Evolutionary conservation across 805 yeast genomes (phyloP).

Genomic region (Cyberlindnera amylophila): DNA sequence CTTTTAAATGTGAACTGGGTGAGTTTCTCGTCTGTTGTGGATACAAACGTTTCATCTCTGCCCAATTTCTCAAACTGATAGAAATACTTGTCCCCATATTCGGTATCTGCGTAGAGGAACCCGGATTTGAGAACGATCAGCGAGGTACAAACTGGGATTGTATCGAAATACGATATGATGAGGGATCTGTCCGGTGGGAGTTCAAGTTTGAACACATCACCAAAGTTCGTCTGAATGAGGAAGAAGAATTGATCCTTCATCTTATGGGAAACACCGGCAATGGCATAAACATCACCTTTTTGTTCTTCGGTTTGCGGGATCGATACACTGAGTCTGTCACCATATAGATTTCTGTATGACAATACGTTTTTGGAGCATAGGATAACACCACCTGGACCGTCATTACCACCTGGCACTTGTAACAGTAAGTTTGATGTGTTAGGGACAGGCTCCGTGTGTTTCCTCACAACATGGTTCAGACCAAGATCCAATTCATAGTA

Average conservation of each 20-base stretch:
- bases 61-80: constrained; percentile 81
- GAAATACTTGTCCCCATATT: constrained; percentile 58
- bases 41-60: constrained; percentile 42
- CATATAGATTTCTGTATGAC: constrained; percentile 44
- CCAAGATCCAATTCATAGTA: constrained; percentile 87
- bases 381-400: constrained; percentile 68
- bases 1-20: constrained; percentile 29
- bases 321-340: constrained; percentile 39
- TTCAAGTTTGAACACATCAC: constrained; percentile 72
- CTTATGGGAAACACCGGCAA: constrained; percentile 60
- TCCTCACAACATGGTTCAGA: constrained; percentile 65
- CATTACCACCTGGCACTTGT: constrained; percentile 69
- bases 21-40: constrained; percentile 27
- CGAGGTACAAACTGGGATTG: constrained; percentile 56
- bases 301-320: constrained; percentile 47
- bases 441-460: constrained; percentile 38
- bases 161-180: constrained; percentile 68
- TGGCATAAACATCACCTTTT: constrained; percentile 34
- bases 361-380: constrained; percentile 57
- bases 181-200: constrained; percentile 43
- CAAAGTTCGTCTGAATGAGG: constrained; percentile 63
- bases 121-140: constrained; percentile 71
- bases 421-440: constrained; percentile 48
- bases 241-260: constrained; percentile 61
- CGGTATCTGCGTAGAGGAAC: constrained; percentile 63